Percentiles rank a stretch among this genome's conserved stretches.
Evolutionary conservation across 176 grass and related monocot species (phyloP).

Genomic region (Bolboschoenus planiculmis): DNA sequence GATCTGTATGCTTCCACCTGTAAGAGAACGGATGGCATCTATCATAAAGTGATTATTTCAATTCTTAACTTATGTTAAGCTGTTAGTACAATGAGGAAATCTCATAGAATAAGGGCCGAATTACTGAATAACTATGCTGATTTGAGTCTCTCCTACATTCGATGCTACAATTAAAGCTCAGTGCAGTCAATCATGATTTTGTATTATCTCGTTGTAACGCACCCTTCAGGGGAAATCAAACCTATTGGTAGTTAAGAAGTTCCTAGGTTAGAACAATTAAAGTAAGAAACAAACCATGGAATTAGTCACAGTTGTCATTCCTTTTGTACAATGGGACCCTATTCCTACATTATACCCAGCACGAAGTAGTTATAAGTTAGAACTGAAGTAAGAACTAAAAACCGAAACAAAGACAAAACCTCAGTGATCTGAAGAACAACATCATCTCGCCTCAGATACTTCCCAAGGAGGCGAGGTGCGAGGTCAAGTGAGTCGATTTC

Average conservation of each 20-base stretch:
- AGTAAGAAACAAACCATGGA: background rate
- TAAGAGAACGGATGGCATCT: background rate
- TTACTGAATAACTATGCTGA: background rate
- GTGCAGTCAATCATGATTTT: background rate
- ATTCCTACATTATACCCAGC: background rate
- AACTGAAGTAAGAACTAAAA: background rate
- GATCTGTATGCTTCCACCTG: slow-evolving; percentile 89
- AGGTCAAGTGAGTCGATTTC: slow-evolving; percentile 75
- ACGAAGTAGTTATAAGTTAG: background rate
- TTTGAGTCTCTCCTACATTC: background rate
- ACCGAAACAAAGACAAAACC: slow-evolving; percentile 24
- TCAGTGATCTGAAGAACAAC: slow-evolving; percentile 90
- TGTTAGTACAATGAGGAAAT: background rate
- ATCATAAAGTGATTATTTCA: background rate
- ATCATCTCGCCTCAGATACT: slow-evolving; percentile 70
- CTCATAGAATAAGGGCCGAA: background rate
- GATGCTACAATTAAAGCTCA: background rate
- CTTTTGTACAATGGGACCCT: background rate
- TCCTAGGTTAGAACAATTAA: background rate
- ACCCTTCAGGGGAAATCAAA: background rate
- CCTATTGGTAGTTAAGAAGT: background rate
- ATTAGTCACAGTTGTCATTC: background rate
- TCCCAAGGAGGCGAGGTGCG: slow-evolving; percentile 79
- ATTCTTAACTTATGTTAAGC: background rate
- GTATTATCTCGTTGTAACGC: background rate